Evolutionary conservation across 2,329 filamentous ascomycete genomes (phyloP).

Genomic region (Colletotrichum gigasporum): DNA sequence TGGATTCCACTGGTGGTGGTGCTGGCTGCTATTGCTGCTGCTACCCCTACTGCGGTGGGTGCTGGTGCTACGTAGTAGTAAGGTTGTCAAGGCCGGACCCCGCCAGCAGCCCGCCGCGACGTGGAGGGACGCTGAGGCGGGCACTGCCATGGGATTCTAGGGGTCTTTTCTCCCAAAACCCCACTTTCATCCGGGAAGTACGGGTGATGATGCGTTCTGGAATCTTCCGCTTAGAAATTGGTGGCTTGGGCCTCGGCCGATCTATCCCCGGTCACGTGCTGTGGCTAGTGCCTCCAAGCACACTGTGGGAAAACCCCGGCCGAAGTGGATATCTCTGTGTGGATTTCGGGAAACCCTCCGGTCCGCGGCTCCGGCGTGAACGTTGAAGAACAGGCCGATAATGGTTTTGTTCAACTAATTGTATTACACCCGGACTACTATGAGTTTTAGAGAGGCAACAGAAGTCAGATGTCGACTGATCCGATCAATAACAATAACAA

Average conservation of each 20-base stretch:
- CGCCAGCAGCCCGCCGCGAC: constrained; percentile 10
- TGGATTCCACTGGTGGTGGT: not conserved
- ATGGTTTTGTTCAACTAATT: too few relatives aligned
- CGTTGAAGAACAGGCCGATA: too few relatives aligned
- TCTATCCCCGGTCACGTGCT: constrained; percentile 6
- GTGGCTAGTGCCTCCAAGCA: too few relatives aligned
- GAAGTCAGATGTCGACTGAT: too few relatives aligned
- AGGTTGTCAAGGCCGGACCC: constrained; percentile 1
- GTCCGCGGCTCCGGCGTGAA: too few relatives aligned
- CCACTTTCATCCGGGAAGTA: constrained; percentile 19
- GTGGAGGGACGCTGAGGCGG: too few relatives aligned
- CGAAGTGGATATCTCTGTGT: too few relatives aligned
- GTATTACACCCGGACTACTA: too few relatives aligned
- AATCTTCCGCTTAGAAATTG: constrained; percentile 33
- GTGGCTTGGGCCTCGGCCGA: constrained; percentile 9
- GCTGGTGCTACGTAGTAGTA: not conserved
- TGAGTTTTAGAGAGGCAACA: too few relatives aligned
- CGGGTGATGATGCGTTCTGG: constrained; percentile 24
- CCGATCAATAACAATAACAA: not conserved
- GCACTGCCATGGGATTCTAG: constrained; percentile 19
- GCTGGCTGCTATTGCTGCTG: not conserved
- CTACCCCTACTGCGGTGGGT: not conserved
- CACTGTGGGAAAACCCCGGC: too few relatives aligned
- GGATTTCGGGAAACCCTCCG: too few relatives aligned
- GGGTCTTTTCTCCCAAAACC: constrained; percentile 9